Percentiles rank a stretch among this genome's conserved stretches.
Evolutionary conservation across 1,284 basidiomycete genomes (phyloP).

Genomic region (Pseudomicrostroma phylloplanum): DNA sequence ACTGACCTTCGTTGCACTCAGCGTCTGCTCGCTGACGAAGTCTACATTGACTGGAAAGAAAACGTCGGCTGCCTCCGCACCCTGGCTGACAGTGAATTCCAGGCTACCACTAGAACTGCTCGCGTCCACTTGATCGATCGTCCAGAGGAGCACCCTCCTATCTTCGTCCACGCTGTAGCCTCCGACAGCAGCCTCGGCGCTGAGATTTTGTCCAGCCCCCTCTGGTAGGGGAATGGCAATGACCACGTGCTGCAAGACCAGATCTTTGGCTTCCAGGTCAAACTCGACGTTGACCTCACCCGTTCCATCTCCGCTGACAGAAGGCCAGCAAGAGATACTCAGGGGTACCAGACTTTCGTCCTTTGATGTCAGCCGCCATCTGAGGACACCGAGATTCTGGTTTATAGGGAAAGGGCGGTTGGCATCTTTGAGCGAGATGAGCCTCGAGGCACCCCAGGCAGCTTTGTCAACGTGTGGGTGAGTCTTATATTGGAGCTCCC

Average conservation of each 20-base stretch:
- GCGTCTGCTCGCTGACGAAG: constrained; percentile 71
- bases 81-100: constrained; percentile 69
- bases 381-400: constrained; percentile 68
- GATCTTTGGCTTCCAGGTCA: constrained; percentile 69
- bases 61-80: constrained; percentile 69
- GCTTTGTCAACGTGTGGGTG: constrained; percentile 92
- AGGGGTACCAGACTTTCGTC: constrained; percentile 87
- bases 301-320: constrained; percentile 77
- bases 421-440: constrained; percentile 78
- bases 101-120: constrained; percentile 66
- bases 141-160: constrained; percentile 64
- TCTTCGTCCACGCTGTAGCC: constrained; percentile 56
- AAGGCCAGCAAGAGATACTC: constrained; percentile 93
- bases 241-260: constrained; percentile 71
- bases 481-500: constrained; percentile 80
- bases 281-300: constrained; percentile 76
- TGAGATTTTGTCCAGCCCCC: constrained; percentile 56
- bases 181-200: constrained; percentile 64
- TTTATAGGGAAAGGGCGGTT: constrained; percentile 78
- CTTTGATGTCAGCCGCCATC: constrained; percentile 83
- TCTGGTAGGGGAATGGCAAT: constrained; percentile 87
- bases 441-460: constrained; percentile 60
- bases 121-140: constrained; percentile 58
- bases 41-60: constrained; percentile 89
- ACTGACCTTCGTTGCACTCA: constrained; percentile 64